Evolutionary conservation across 1,139 yeast genomes (phyloP).

Genomic region (Pichia kudriavzevii): DNA sequence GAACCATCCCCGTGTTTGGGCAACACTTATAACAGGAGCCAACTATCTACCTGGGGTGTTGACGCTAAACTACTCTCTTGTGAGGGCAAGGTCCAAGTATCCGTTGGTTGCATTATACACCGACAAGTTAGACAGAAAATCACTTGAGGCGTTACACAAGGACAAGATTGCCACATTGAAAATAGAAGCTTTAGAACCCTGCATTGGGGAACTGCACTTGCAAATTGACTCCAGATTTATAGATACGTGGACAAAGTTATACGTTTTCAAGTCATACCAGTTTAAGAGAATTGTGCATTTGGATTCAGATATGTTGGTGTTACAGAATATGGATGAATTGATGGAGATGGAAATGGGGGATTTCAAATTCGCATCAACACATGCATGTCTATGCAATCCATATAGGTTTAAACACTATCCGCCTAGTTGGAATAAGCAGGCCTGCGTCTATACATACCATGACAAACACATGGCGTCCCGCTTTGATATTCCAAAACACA

Average conservation of each 20-base stretch:
- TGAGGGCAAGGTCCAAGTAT: conserved; percentile 34
- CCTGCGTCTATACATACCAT: conserved; percentile 34
- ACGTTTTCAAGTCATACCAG: conserved; percentile 41
- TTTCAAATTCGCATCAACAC: conserved; percentile 44
- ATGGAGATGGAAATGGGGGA: conserved; percentile 34
- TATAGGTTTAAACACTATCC: conserved; percentile 44
- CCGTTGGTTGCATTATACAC: conserved; percentile 47
- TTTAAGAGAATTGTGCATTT: conserved; percentile 44
- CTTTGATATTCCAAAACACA: conserved; percentile 2
- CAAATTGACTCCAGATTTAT: conserved; percentile 42
- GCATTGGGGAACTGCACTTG: conserved; percentile 33
- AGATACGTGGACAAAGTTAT: conserved; percentile 54
- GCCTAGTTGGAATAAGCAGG: conserved; percentile 38
- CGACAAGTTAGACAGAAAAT: conserved; percentile 33
- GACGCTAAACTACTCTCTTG: conserved; percentile 40
- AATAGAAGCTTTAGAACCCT: conserved; percentile 37
- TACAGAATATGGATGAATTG: conserved; percentile 48
- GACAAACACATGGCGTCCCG: conserved; percentile 11
- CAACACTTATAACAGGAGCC: conserved; percentile 44
- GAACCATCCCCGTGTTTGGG: conserved; percentile 34
- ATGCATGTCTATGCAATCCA: conserved; percentile 56
- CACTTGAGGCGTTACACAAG: conserved; percentile 32
- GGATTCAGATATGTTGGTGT: conserved; percentile 50
- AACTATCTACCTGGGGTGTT: conserved; percentile 43
- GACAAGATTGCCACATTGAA: conserved; percentile 35